These are phyloP conservation scores for Hylodesmum podocarpum DNA, from an alignment of 306 rosid genomes.

Conservation along the genomic window DNA sequence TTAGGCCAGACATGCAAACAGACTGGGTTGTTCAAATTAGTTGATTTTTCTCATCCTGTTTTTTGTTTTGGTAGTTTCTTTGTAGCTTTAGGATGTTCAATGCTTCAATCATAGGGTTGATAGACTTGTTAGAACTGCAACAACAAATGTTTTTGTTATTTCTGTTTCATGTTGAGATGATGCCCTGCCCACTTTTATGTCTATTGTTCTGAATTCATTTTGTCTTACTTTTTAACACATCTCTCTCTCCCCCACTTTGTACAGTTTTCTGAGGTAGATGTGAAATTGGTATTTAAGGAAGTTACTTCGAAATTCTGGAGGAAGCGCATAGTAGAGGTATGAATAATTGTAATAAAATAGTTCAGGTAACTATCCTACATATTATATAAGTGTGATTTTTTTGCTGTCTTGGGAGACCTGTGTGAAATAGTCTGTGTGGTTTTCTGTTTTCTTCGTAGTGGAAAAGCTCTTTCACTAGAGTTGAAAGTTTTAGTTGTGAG, in stretches of 20 bases:
- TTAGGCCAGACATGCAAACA: background rate
- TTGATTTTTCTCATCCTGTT: background rate
- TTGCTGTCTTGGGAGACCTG: conserved; percentile 5
- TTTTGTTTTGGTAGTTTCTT: background rate
- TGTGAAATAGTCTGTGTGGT: background rate
- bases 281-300: conserved; percentile 95
- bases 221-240: background rate
- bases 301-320: conserved; percentile 80
- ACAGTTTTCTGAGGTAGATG: conserved; percentile 93
- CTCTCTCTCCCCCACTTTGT: conserved; percentile 15
- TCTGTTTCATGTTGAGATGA: conserved; percentile 13
- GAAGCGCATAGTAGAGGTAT: conserved; percentile 94
- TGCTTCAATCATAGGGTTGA: conserved; percentile 1
- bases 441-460: conserved; percentile 4
- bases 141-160: background rate
- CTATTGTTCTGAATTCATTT: conserved; percentile 1
- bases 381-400: background rate
- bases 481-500: background rate
- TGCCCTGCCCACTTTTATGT: conserved; percentile 12
- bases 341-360: conserved; percentile 23
- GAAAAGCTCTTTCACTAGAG: background rate
- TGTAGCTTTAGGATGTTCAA: background rate
- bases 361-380: conserved; percentile 14
- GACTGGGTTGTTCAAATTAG: background rate
- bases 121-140: background rate